Base-by-base conservation (phyloP, 1,139 yeast genomes). In the Ashbya aceris region DNA sequence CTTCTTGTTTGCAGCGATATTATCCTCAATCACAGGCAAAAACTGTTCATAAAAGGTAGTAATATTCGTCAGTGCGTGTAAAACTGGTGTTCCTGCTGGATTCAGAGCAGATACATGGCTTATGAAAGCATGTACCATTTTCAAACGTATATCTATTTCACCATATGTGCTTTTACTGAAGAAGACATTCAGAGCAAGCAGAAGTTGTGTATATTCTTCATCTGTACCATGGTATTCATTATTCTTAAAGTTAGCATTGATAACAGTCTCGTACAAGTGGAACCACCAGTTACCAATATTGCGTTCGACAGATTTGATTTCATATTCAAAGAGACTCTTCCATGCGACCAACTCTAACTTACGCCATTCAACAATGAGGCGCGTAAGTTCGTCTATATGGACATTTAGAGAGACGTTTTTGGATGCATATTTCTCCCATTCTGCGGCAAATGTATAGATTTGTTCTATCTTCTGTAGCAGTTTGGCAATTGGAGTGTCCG, bases 391-490 rank as follows among this genome's bases (percentile, higher is more conserved):
- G 37, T 76, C 79, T 48, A 79, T 74, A 41, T 74, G 73, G 0
- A 55, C 55, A 32, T 68, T 68, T 45, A 91, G 65, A 1, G 95
- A 75, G 1, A 83, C 91, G 40, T 83, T 81, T 3, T 77, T 70
- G 32, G 89, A 79, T 0, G 98, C 96, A 62, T 84, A 87, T 51
- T 84, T 83, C 59, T 91, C 93, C 97, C 98, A 93, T 60, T 91
- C 97, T 20, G 82, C 73, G 49, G 89, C 70, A 54, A 76, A 77
- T 0, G 86, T 82, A 55, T 84, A 84, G 28, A 89, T 76, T 57
- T 85, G 96, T 61, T 93, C 98, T 36, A 87, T 66, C 62, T 87
- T 87, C 42, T 83, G 85, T 40, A 93, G 69, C 47, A 81, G 72
- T 51, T 83, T 74, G 8, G 91, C 91, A 39, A 91, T 66, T 1